Conservation (phyloP, 331 rosid genomes). For the Dryas integrifolia region DNA sequence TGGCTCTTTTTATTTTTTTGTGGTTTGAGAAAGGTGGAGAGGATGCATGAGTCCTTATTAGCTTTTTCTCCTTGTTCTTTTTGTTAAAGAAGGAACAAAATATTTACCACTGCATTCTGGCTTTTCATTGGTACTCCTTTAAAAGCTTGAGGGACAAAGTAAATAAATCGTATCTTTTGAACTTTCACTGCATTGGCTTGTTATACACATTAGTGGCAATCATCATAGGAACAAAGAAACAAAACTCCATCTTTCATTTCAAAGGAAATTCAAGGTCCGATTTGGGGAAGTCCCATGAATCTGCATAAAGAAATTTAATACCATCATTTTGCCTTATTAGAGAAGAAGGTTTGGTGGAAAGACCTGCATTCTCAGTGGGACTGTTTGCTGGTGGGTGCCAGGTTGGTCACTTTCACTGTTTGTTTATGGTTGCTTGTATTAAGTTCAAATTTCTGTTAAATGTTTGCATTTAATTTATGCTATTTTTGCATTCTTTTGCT, state of each 20-base stretch:
- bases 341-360: conserved; percentile 11
- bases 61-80: conserved; percentile 33
- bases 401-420: conserved; percentile 28
- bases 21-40: conserved; percentile 34
- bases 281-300: conserved; percentile 28
- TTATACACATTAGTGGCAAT: conserved; percentile 11
- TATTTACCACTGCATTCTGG: conserved; percentile 24
- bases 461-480: not conserved
- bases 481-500: not conserved
- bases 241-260: conserved; percentile 17
- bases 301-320: conserved; percentile 11
- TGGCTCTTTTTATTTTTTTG: conserved; percentile 34
- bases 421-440: not conserved
- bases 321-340: conserved; percentile 9
- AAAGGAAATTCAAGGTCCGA: conserved; percentile 22
- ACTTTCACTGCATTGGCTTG: conserved; percentile 31
- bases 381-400: conserved; percentile 27
- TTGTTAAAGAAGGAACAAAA: conserved; percentile 24
- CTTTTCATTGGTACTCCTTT: conserved; percentile 31
- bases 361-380: not conserved
- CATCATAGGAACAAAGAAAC: conserved; percentile 2
- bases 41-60: conserved; percentile 34
- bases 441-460: not conserved
- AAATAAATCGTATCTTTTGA: conserved; percentile 21
- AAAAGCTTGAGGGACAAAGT: conserved; percentile 24